Evolutionary conservation across 306 rosid species (phyloP), one percentile per base, ranked within the genome.

Genomic region (Ziziphus jujuba): DNA sequence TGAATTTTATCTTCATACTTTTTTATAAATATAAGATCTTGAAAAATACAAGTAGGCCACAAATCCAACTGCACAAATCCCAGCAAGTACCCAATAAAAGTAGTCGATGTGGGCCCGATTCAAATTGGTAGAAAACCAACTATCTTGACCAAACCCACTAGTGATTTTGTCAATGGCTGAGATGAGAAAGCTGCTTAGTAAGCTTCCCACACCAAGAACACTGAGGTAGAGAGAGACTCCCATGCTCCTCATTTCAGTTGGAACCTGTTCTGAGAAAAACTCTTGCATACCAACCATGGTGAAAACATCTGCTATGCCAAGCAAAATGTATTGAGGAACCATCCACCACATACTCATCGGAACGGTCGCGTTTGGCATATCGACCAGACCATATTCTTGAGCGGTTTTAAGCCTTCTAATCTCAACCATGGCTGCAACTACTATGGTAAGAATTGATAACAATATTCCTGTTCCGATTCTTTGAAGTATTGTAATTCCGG

Each of bases 271-370:
- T 44, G 87, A 86, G 76, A 91, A 91, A 66, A 87, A 86, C 55
- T 91, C 95, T 59, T 91, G 90, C 33, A 91, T 69, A 54, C 95
- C 97, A 31, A 87, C 84, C 83, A 87, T 66, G 1, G 89, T 77
- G 65, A 87, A 85, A 63, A 65, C 83, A 6, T 82, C 84, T 0
- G 88, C 72, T n/a, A 82, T 31, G 49, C 92, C 95, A 12, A 62
- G 65, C 71, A 91, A 38, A 16, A 79, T 56, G 56, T 85, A 85
- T 22, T 91, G 95, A 40, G 92, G 95, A 74, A 75, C 56, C 77
- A 91, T 63, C 95, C 97, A 87, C 91, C 95, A 80, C 40, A 87
- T 58, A 40, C 89, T 87, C 87, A 91, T 80, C 17, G 87, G 95
- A 57, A 87, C 24, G 0, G 77, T 88, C 48, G 55, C 81, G 57